Conservation (phyloP, 345 rosid genomes). For the Populus simonii region DNA sequence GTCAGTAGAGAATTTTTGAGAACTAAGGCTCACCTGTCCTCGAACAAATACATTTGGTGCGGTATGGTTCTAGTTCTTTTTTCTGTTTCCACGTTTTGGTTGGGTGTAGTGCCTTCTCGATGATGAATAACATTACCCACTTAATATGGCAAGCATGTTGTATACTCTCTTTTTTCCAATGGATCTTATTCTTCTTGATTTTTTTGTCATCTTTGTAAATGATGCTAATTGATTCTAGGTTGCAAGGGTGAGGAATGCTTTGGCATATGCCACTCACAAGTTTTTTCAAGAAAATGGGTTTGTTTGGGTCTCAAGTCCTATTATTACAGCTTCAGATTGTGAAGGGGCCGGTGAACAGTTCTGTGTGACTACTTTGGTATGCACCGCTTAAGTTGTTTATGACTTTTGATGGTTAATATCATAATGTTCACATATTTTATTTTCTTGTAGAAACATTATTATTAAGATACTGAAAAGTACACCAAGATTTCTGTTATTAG, state of each 20-base stretch:
- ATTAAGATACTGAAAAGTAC: not conserved
- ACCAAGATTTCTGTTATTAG: not conserved
- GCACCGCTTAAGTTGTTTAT: constrained; percentile 14
- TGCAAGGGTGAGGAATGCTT: constrained; percentile 88
- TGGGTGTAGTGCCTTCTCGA: not conserved
- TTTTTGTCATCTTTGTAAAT: constrained; percentile 7
- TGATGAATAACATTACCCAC: not conserved
- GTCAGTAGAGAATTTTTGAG: constrained; percentile 90
- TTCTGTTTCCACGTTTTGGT: not conserved
- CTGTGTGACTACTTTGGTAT: constrained; percentile 96
- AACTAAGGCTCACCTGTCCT: constrained; percentile 96
- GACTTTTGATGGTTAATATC: not conserved
- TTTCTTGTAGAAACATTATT: not conserved
- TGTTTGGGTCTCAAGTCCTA: constrained; percentile 97
- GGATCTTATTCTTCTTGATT: not conserved
- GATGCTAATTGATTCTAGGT: constrained; percentile 47
- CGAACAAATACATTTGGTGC: constrained; percentile 96
- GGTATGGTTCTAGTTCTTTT: constrained; percentile 40
- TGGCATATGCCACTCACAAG: constrained; percentile 93
- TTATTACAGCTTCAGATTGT: constrained; percentile 91
- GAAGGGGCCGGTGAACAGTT: constrained; percentile 99
- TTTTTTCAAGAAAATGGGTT: constrained; percentile 93
- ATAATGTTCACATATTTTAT: not conserved
- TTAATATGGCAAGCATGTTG: not conserved
- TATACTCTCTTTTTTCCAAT: not conserved